phyloP scores from a whole-genome alignment of 495 filamentous ascomycete genomes.

The Rusavskia elegans region DNA sequence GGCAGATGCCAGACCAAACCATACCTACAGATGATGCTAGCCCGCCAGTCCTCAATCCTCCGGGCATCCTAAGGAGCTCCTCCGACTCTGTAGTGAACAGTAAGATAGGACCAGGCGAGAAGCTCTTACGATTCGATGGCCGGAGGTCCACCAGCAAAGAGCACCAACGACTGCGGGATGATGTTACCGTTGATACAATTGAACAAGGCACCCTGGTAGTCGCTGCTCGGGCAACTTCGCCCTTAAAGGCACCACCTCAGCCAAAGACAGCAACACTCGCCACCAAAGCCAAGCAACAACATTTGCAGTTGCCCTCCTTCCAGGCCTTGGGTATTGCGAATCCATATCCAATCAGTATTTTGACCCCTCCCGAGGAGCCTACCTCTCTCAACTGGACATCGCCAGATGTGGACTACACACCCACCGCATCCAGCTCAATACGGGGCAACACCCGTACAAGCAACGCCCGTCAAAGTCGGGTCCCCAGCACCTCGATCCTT shows the following conservation, averaged over 20 bases:
- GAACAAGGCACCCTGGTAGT: neutral
- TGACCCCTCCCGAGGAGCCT: slow-evolving; percentile 15
- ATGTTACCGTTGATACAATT: neutral
- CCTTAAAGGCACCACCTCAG: neutral
- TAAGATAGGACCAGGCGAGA: neutral
- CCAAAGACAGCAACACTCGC: neutral
- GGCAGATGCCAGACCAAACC: neutral
- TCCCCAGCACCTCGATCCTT: slow-evolving; percentile 12
- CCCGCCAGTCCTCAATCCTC: neutral
- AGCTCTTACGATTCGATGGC: neutral
- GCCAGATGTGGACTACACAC: neutral
- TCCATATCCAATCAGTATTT: slow-evolving; percentile 19
- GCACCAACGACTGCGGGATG: neutral
- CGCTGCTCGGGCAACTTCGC: neutral
- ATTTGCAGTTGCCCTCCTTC: slow-evolving; percentile 23
- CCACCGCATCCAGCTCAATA: neutral
- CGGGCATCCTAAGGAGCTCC: neutral
- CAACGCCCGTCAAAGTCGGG: neutral
- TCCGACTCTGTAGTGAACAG: neutral
- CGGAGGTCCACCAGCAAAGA: no score
- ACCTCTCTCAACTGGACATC: neutral
- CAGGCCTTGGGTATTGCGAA: slow-evolving; percentile 24
- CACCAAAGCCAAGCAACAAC: neutral
- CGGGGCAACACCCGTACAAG: neutral
- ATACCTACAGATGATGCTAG: neutral